Conservation (phyloP, 306 rosid species). For the Astragalus membranaceus region DNA sequence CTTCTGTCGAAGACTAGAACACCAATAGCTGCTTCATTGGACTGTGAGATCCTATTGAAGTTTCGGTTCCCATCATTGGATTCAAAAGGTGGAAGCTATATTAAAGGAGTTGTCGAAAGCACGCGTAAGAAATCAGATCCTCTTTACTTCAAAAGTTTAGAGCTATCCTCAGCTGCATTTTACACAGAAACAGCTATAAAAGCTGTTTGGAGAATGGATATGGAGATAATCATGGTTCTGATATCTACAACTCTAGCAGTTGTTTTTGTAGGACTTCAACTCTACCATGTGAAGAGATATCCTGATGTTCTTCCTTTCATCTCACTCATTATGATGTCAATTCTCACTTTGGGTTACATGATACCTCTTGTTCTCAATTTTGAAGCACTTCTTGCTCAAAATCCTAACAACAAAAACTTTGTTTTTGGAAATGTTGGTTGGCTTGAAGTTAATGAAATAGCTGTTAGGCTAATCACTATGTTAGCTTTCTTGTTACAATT, state of each 20-base stretch:
- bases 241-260: conserved; percentile 52
- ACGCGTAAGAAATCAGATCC: conserved; percentile 30
- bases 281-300: conserved; percentile 45
- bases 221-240: conserved; percentile 48
- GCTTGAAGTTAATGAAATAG: conserved; percentile 47
- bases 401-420: neutral
- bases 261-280: conserved; percentile 42
- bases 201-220: conserved; percentile 45
- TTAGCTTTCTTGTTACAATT: conserved; percentile 48
- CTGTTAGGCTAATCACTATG: conserved; percentile 38
- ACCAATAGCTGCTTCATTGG: conserved; percentile 17
- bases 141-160: conserved; percentile 39
- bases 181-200: neutral
- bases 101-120: conserved; percentile 51
- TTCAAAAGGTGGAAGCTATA: neutral
- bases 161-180: conserved; percentile 21
- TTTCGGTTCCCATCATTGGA: conserved; percentile 41
- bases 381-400: conserved; percentile 40
- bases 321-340: conserved; percentile 45
- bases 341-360: conserved; percentile 41
- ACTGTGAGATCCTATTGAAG: conserved; percentile 47
- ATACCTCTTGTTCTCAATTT: conserved; percentile 56
- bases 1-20: neutral
- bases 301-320: conserved; percentile 46
- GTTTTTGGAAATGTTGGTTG: conserved; percentile 34